Evolutionary conservation across 768 basidiomycete species (phyloP).

Genomic region (Pisolithus microcarpus): DNA sequence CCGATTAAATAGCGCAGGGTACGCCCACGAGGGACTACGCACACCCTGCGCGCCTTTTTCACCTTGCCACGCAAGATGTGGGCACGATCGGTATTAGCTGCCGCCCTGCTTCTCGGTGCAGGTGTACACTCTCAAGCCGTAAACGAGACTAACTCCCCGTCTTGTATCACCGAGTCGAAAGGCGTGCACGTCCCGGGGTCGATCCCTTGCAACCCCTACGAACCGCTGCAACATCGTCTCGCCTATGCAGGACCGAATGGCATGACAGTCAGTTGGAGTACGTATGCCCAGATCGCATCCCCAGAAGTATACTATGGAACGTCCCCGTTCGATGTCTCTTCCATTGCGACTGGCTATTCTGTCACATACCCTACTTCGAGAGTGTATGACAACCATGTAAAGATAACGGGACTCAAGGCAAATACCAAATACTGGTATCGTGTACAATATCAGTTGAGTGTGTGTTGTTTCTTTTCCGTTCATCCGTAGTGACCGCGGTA

Average conservation of each 20-base stretch:
- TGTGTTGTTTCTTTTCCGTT: background rate
- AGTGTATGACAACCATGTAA: conserved; percentile 25
- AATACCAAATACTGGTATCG: conserved; percentile 23
- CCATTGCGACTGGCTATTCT: conserved; percentile 14
- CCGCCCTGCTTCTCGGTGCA: conserved; percentile 2
- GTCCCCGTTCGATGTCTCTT: conserved; percentile 12
- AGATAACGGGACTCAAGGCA: conserved; percentile 17
- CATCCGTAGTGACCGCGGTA: background rate
- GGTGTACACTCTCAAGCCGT: conserved; percentile 9
- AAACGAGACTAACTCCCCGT: conserved; percentile 14
- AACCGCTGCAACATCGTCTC: conserved; percentile 21
- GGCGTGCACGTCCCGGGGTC: conserved; percentile 23
- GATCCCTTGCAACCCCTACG: conserved; percentile 22
- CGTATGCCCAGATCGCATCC: conserved; percentile 11
- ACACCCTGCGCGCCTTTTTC: background rate
- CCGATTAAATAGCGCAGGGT: too few species aligned
- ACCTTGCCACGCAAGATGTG: conserved; percentile 1
- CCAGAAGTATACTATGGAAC: conserved; percentile 22
- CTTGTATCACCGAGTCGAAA: conserved; percentile 22
- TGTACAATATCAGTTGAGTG: conserved; percentile 18
- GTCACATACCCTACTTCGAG: conserved; percentile 19
- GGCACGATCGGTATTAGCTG: conserved; percentile 3
- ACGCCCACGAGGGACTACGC: too few species aligned
- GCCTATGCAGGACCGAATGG: conserved; percentile 20
- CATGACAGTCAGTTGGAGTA: conserved; percentile 24